Base-by-base conservation (phyloP, 495 filamentous ascomycete genomes). In the Penicillium pulvis region DNA sequence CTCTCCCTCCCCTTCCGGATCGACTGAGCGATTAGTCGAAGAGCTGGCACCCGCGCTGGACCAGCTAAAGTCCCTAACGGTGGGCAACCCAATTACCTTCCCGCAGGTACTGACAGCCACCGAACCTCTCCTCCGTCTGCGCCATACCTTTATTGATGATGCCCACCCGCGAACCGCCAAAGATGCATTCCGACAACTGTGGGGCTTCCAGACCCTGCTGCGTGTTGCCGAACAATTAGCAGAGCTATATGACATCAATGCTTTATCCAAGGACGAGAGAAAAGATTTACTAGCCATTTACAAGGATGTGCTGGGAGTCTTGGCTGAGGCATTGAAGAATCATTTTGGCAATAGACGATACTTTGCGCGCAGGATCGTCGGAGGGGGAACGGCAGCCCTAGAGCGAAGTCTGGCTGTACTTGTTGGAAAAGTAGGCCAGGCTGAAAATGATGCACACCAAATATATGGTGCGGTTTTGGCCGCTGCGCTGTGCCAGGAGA, bases 311-410 rank as follows among this genome's bases (percentile, higher is more conserved):
- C 79, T 98, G 42, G 81, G 82, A 53, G 83, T 91, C 14, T 68
- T 98, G 42, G 86, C 89, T 1, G 88, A 91, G 51, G 85, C 87
- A 26, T 82, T 97, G 64, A 84, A 85, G 47, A 85, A 86, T 17
- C 92, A 98, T 73, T 81, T 86, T 56, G 93, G 92, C 12, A 98
- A 98, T 74, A 81, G 86, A 59, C 85, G 88, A 57, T 96, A 93
- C 71, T 98, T 97, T 72, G 81, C 84, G 51, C 84, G 83, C 58
- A 81, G 83, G 56, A 83, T 93, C 26, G 76, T 86, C 17, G 85
- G 84, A n/a, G 88, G 88, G 53, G 91, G 92, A 9, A 90, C 89
- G 86, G 76, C 83, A 55, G 84, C 84, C n/a, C 69, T 97, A 55
- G 85, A 94, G 60, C 84, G 88, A 58, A 80, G 80, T 11, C 80